Percentiles rank a stretch among this genome's conserved stretches.
These are phyloP conservation scores for Solanum pimpinellifolium DNA, from an alignment of 257 asterid genomes.

Conservation along the genomic window DNA sequence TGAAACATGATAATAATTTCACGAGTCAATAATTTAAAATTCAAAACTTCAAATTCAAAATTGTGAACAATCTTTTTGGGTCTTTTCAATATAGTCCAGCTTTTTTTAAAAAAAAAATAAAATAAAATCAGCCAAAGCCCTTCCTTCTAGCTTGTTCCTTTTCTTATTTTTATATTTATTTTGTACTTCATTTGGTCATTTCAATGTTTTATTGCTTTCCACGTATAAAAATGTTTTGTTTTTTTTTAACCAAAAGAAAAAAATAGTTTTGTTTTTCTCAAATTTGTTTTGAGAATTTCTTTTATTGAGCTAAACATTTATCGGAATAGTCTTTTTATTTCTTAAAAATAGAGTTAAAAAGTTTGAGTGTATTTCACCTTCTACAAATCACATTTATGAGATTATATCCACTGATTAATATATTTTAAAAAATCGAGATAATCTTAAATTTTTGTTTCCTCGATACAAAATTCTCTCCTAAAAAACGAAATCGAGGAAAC, in stretches of 20 bases:
- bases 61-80: neutral
- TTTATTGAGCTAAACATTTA: too few relatives aligned
- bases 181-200: neutral
- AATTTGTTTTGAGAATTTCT: neutral
- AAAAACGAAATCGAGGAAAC: too few relatives aligned
- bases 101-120: neutral
- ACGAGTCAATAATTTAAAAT: neutral
- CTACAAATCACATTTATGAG: too few relatives aligned
- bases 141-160: neutral
- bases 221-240: too few relatives aligned
- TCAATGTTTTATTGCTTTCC: neutral
- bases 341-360: neutral
- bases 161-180: neutral
- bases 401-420: too few relatives aligned
- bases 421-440: too few relatives aligned
- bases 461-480: too few relatives aligned
- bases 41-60: neutral
- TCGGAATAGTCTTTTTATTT: rapidly evolving
- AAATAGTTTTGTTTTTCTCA: neutral
- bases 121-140: neutral
- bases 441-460: too few relatives aligned
- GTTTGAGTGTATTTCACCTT: neutral
- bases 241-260: too few relatives aligned
- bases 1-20: neutral
- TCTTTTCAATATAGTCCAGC: neutral